Evolutionary conservation across 2,329 filamentous ascomycete species (phyloP).

Genomic region (Furcasterigmium furcatum): DNA sequence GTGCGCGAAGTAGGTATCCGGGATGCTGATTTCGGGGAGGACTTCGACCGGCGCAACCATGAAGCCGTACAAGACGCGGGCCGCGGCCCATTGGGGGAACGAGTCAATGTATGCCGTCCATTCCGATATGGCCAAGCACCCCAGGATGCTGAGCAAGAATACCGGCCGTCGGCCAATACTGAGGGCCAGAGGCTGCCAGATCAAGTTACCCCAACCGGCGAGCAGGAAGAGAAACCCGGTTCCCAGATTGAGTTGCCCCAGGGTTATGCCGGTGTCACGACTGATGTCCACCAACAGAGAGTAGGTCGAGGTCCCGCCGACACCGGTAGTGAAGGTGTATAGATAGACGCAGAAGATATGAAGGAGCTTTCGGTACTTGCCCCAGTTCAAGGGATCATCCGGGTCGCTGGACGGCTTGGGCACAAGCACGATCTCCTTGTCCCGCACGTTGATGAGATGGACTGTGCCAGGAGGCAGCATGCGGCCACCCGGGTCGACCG

Average conservation of each 20-base stretch:
- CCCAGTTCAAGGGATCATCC: constrained; percentile 51
- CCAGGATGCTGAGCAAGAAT: constrained; percentile 26
- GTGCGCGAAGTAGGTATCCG: constrained; percentile 38
- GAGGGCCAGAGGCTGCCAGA: constrained; percentile 50
- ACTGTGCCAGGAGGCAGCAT: constrained; percentile 42
- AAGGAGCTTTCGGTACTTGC: constrained; percentile 18
- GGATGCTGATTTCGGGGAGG: constrained; percentile 25
- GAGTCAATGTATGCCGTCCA: constrained; percentile 23
- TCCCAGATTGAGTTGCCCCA: constrained; percentile 40
- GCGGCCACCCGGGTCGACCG: too few species aligned
- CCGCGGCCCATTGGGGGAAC: constrained; percentile 18
- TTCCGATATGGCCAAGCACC: constrained; percentile 22
- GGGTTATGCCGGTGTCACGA: constrained; percentile 22
- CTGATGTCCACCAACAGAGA: background rate
- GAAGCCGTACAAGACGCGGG: constrained; percentile 22
- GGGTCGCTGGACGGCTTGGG: constrained; percentile 42
- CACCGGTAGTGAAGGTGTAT: constrained; percentile 11
- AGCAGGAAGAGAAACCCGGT: constrained; percentile 50
- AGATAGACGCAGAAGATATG: constrained; percentile 22
- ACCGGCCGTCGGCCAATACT: constrained; percentile 47
- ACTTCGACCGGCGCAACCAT: constrained; percentile 22
- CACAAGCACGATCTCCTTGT: constrained; percentile 44
- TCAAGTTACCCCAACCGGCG: constrained; percentile 45
- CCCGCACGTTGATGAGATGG: constrained; percentile 35
- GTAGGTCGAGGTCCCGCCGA: background rate